Evolutionary conservation across 768 basidiomycete genomes (phyloP).

Genomic region (Chlorophyllum brunneum): DNA sequence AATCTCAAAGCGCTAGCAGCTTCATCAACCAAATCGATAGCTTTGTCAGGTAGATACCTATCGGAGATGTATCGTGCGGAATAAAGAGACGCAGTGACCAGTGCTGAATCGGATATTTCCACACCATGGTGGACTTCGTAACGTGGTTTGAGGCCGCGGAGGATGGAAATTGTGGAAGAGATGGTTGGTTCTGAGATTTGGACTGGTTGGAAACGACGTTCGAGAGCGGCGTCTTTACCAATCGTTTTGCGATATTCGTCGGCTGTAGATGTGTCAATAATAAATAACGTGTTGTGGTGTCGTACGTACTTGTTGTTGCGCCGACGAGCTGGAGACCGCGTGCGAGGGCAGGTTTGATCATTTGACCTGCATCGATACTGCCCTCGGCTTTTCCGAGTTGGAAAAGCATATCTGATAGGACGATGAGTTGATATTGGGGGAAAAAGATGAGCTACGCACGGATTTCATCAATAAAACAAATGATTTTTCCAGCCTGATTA

Average conservation of each 20-base stretch:
- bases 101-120: constrained; percentile 81
- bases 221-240: constrained; percentile 87
- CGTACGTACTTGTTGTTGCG: constrained; percentile 75
- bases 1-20: constrained; percentile 84
- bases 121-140: constrained; percentile 95
- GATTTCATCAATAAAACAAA: constrained; percentile 94
- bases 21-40: constrained; percentile 91
- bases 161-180: constrained; percentile 78
- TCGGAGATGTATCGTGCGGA: constrained; percentile 83
- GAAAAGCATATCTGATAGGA: constrained; percentile 63
- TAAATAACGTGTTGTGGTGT: background rate
- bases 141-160: constrained; percentile 77
- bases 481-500: constrained; percentile 65
- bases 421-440: background rate
- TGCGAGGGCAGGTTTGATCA: constrained; percentile 91
- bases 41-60: constrained; percentile 87
- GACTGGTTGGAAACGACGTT: constrained; percentile 88
- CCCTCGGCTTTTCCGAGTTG: constrained; percentile 91
- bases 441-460: constrained; percentile 46
- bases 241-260: constrained; percentile 92
- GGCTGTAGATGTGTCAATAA: constrained; percentile 32
- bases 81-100: constrained; percentile 90
- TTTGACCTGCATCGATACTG: constrained; percentile 87
- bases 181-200: constrained; percentile 87
- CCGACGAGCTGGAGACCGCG: constrained; percentile 86